phyloP scores from a whole-genome alignment of 345 rosid genomes.

The Litchi chinensis region DNA sequence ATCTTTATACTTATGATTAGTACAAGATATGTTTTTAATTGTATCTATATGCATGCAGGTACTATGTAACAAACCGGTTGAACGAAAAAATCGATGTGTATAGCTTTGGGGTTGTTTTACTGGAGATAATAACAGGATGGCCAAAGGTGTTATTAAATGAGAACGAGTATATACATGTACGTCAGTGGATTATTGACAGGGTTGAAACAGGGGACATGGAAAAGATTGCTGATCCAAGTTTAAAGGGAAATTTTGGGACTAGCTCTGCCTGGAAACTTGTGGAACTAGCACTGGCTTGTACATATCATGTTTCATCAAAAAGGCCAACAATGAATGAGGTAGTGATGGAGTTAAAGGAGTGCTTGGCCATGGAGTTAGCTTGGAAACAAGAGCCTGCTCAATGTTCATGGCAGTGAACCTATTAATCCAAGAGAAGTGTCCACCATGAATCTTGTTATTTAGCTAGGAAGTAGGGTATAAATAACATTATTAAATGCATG shows the following conservation, averaged over 20 bases:
- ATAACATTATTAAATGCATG: not conserved
- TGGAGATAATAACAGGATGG: conserved; percentile 28
- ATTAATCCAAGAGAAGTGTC: not conserved
- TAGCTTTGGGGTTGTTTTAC: conserved; percentile 32
- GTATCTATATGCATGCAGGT: conserved; percentile 10
- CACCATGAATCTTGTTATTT: not conserved
- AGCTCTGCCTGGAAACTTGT: conserved; percentile 28
- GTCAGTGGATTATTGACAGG: conserved; percentile 21
- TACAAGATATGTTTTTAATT: not conserved
- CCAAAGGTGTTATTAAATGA: not conserved
- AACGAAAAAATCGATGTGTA: conserved; percentile 33
- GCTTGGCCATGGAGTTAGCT: conserved; percentile 15
- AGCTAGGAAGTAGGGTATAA: not conserved
- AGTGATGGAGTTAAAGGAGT: conserved; percentile 19
- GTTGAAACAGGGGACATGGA: conserved; percentile 28
- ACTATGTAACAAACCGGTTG: conserved; percentile 9
- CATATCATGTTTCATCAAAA: not conserved
- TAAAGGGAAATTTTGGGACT: not conserved
- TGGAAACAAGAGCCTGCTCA: not conserved
- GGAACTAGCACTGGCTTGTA: conserved; percentile 27
- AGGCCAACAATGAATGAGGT: conserved; percentile 30
- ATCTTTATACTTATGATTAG: not conserved
- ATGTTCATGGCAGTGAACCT: not conserved
- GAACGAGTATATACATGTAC: not conserved
- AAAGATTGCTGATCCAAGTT: conserved; percentile 25